Evolutionary conservation across 2,329 filamentous ascomycete genomes (phyloP), one percentile per base, ranked within the genome.

Genomic region (Penicillium sclerotiorum): DNA sequence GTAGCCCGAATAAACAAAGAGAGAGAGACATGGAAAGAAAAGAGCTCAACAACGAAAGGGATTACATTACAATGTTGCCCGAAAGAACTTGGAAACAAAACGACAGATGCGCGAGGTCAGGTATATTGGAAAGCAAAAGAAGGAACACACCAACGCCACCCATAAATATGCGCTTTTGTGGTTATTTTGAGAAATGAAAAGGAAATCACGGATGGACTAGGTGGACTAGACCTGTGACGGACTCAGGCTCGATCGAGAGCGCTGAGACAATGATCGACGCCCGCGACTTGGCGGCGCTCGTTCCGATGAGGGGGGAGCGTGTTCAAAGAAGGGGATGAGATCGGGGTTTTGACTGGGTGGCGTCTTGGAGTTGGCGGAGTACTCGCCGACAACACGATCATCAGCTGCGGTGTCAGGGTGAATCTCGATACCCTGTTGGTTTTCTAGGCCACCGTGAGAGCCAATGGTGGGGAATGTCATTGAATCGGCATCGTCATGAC

Each of bases 311-410:
- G 68, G 61, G 5, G 73, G 71, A 4, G 65, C 69, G 57, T 75
- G 68, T 37, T 73, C 70, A 52, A 77, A 77, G 53, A 70, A 70
- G 2, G 74, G 74, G 36, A 70, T 65, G 8, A 77, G 56, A 28
- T 74, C 70, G 3, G 74, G 73, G 47, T 76, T 75, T 55, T 78
- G 76, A 47, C 75, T 78, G 1, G 75, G 75, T 25, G 75, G 75
- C 2, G 67, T 63, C 23, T 67, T 67, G 25, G 65, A 68, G 2
- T 66, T 57, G 2, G 63, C 46, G 7, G 65, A 60, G 40, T 71
- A 66, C 22, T 75, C 62, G 5, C 58, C 66, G 47, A 78, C 64
- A 20, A 78, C 63, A n/a, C 70, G 74, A 53, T 78, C 75, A 45
- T 77, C 71, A 4, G 69, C 63, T 8, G 68, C 66, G 8, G 76